Base-by-base conservation (phyloP, 139 green algal species). In the Tetradesmus lagerheimii region DNA sequence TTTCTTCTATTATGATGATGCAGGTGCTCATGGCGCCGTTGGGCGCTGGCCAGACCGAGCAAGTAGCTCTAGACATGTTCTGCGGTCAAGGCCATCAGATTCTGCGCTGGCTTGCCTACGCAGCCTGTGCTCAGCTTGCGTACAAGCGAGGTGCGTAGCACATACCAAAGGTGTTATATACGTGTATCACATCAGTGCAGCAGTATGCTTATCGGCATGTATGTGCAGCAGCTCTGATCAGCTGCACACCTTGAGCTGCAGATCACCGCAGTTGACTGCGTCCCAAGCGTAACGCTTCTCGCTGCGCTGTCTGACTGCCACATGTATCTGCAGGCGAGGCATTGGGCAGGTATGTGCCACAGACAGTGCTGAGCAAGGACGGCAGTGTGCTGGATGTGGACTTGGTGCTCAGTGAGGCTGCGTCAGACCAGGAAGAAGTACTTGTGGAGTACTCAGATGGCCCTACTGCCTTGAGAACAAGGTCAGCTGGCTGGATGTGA, bases 361-460 rank as follows among this genome's bases (percentile, higher is more conserved):
- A 97, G 81, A 93, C 95, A 23, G 92, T 98, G 0, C 88, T 94
- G 35, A 93, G 91, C 80, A 94, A 94, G 39, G 96, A 98, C 66
- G 94, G 96, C 2, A 92, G 90, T 41, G 80, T 96, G 1, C 90
- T 96, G 76, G 96, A 98, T 87, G 86, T 94, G 0, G 94, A 97
- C 93, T 95, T 96, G 31, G 95, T 97, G 47, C 85, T 97, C 23
- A 96, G 96, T 78, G 95, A 97, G 89, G 91, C 96, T 9, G 95
- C 95, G 34, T 85, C 57, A 16, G 95, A 97, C 41, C 92, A 92
- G 0, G 94, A 96, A 47, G 93, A 96, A 84, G 31, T 97, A 57
- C 91, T 91, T 62, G 94, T 97, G 37, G 94, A 97, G 87, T 97
- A 95, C 89, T 94, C 90, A 50, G 92, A 93, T 62, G 95, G 95